Evolutionary conservation across 2,329 filamentous ascomycete species (phyloP), one percentile per base, ranked within the genome.

Genomic region (Raffaelea ambrosiae): DNA sequence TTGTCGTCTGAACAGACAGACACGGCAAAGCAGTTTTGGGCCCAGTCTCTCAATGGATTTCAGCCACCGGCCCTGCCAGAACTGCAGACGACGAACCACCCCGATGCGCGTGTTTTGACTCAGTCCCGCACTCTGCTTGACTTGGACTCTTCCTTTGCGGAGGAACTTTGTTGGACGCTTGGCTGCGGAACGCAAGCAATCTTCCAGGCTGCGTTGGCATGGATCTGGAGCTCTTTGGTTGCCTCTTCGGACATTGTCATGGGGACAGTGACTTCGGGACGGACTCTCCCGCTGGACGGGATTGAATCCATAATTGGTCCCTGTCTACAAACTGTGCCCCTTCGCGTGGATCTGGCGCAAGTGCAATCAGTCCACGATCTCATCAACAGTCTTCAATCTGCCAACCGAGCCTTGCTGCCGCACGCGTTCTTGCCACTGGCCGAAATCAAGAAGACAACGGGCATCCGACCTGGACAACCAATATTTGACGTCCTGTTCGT

Each of bases 401-500:
- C 72, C 5, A 91, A 87, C 54, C 76, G 83, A 31, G 71, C 75
- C 3, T 73, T 81, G 47, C 71, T 95, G 45, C 71, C 77, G 16
- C 72, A 91, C 59, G 76, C 76, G 20, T 68, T 69, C 1, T 58
- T 89, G 5, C 73, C 87, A 0, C 70, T 94, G 3, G 67, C 77
- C 1, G 79, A 88, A 2, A 86, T 95, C 54, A 83, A 80, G 57
- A 79, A 76, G 54, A 63, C 74, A 1, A 76, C 74, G 3, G 75
- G 73, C 0, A 51, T 84, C 1, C 65, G 72, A 23, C 70, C 79
- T 1, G 69, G 73, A 1, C 72, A 78, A 36, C 65, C 66, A 1
- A 64, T 95, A 0, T 95, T 91, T 55, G 86, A 95, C 55, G 74
- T 83, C 1, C 68, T 95, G 0, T 83, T 95, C 57, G 82, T 90